These are phyloP conservation scores for Microdochium bolleyi DNA, from an alignment of 2,329 filamentous ascomycete genomes.

Conservation along the genomic window DNA sequence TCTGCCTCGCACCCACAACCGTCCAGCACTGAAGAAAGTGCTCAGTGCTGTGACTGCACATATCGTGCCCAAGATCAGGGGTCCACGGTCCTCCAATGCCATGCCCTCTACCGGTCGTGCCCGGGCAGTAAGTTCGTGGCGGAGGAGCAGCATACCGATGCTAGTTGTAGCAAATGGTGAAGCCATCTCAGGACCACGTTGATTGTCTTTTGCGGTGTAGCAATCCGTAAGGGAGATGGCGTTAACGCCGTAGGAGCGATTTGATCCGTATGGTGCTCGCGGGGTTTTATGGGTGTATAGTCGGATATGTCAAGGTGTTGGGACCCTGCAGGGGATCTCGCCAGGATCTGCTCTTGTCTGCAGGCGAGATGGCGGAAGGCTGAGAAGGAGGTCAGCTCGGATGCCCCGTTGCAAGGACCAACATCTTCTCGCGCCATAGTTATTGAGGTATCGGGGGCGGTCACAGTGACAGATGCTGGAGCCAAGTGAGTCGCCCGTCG, in stretches of 20 bases:
- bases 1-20: conserved; percentile 19
- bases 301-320: not conserved
- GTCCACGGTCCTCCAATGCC: conserved; percentile 12
- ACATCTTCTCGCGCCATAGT: not conserved
- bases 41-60: conserved; percentile 20
- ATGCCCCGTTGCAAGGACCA: not conserved
- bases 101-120: not conserved
- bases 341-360: not conserved
- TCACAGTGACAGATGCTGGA: not conserved
- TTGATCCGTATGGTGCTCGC: not conserved
- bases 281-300: not conserved
- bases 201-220: no score
- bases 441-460: not conserved
- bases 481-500: not conserved
- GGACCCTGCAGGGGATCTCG: not conserved
- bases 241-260: not conserved
- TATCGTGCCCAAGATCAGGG: conserved; percentile 19
- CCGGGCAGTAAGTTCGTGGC: not conserved
- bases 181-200: no score
- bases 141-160: no score
- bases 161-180: no score
- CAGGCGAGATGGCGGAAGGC: not conserved
- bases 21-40: conserved; percentile 16
- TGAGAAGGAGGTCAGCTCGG: not conserved
- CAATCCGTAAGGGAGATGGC: not conserved